These are phyloP conservation scores for Botryotinia convoluta DNA, from an alignment of 2,329 filamentous ascomycete genomes.

Conservation along the genomic window DNA sequence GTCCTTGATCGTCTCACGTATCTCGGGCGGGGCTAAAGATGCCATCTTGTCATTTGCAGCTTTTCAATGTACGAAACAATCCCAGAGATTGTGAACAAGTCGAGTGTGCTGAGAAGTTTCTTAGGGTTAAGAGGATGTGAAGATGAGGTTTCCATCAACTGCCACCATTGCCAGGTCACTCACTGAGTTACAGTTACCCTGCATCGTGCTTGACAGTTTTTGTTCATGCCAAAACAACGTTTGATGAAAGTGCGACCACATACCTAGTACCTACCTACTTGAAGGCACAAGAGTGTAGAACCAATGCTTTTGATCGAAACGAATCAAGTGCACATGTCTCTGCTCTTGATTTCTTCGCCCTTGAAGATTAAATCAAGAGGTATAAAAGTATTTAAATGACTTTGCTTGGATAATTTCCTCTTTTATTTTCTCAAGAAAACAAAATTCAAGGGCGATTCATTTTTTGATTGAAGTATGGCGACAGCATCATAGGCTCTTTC, in stretches of 20 bases:
- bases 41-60: not conserved
- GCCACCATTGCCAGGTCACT: not conserved
- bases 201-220: slow-evolving; percentile 5
- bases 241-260: not conserved
- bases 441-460: not conserved
- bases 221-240: not conserved
- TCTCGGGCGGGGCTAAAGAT: not conserved
- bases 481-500: not conserved
- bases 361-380: not conserved
- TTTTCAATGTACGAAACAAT: not conserved
- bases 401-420: not conserved
- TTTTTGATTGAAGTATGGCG: not conserved
- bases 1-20: not conserved
- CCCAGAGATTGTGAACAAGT: not conserved
- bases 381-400: not conserved
- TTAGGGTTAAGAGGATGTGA: not conserved
- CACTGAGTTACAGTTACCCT: not conserved
- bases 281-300: not conserved
- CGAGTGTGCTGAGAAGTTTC: not conserved
- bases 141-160: not conserved
- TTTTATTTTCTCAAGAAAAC: not conserved
- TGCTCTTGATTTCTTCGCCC: not conserved
- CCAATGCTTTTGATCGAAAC: not conserved
- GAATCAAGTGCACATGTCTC: not conserved
- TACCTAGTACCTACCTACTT: not conserved